Evolutionary conservation across 768 basidiomycete genomes (phyloP).

Genomic region (Serendipita sp.): DNA sequence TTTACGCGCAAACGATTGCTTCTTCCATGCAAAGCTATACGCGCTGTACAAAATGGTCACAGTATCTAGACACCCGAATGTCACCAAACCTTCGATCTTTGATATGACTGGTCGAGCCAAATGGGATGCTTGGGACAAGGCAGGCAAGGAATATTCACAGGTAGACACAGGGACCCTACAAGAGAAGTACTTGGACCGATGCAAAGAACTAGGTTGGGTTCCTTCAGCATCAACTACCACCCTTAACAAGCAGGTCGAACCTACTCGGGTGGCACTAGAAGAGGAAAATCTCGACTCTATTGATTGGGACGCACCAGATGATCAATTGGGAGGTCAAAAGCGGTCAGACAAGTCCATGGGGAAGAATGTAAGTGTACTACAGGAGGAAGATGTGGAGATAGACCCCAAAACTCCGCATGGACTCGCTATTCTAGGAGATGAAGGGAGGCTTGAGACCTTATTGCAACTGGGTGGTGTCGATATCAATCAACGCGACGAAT

Average conservation of each 20-base stretch:
- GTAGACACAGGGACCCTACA: constrained; percentile 34
- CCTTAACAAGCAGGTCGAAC: not conserved
- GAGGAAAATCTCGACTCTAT: not conserved
- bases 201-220: constrained; percentile 52
- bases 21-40: constrained; percentile 44
- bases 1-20: constrained; percentile 9
- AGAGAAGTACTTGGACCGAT: constrained; percentile 51
- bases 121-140: constrained; percentile 66
- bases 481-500: constrained; percentile 52
- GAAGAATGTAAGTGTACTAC: not conserved
- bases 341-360: constrained; percentile 1
- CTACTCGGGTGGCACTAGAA: not conserved
- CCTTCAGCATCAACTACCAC: constrained; percentile 18
- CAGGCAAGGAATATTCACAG: constrained; percentile 33
- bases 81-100: constrained; percentile 54
- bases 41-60: constrained; percentile 68
- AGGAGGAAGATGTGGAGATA: not conserved
- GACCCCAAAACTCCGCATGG: constrained; percentile 34
- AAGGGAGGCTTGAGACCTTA: constrained; percentile 27
- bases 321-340: not conserved
- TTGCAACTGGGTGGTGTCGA: constrained; percentile 30
- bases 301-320: constrained; percentile 6
- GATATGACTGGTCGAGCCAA: constrained; percentile 69
- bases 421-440: constrained; percentile 43
- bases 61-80: constrained; percentile 36